Evolutionary conservation across 768 basidiomycete species (phyloP).

Genomic region (Epithele typhae): DNA sequence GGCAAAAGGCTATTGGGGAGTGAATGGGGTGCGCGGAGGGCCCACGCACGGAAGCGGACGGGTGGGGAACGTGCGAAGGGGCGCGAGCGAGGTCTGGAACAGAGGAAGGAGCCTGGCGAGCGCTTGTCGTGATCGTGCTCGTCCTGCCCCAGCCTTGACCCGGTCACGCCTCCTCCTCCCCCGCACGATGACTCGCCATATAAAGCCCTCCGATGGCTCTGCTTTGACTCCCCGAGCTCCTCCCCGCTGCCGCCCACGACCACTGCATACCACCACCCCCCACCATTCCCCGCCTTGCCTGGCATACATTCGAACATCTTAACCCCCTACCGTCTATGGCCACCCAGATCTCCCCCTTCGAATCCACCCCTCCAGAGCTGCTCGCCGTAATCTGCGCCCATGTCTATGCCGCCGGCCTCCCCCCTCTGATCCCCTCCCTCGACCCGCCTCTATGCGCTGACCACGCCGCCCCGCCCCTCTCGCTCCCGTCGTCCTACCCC

Average conservation of each 20-base stretch:
- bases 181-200: slow-evolving; percentile 3
- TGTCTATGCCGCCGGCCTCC: slow-evolving; percentile 60
- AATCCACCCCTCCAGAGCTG: slow-evolving; percentile 66
- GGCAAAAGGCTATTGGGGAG: slow-evolving; percentile 6
- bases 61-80: slow-evolving; percentile 4
- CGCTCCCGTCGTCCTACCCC: slow-evolving; percentile 71
- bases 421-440: slow-evolving; percentile 52
- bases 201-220: not conserved
- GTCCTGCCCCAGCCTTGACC: slow-evolving; percentile 7
- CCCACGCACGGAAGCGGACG: too few species aligned
- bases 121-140: slow-evolving; percentile 5
- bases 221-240: not conserved
- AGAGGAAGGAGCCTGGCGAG: slow-evolving; percentile 6
- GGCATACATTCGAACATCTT: too few species aligned
- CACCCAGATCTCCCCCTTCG: slow-evolving; percentile 20
- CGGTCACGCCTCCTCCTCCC: slow-evolving; percentile 6
- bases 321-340: slow-evolving; percentile 3
- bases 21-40: too few species aligned
- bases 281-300: too few species aligned
- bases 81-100: not conserved
- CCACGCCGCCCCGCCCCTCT: slow-evolving; percentile 44
- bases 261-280: not conserved
- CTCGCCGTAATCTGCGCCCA: slow-evolving; percentile 70
- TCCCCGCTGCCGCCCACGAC: not conserved
- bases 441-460: slow-evolving; percentile 59